Conservation (phyloP, 352 stramenopile genomes). For the Phytophthora melonis region DNA sequence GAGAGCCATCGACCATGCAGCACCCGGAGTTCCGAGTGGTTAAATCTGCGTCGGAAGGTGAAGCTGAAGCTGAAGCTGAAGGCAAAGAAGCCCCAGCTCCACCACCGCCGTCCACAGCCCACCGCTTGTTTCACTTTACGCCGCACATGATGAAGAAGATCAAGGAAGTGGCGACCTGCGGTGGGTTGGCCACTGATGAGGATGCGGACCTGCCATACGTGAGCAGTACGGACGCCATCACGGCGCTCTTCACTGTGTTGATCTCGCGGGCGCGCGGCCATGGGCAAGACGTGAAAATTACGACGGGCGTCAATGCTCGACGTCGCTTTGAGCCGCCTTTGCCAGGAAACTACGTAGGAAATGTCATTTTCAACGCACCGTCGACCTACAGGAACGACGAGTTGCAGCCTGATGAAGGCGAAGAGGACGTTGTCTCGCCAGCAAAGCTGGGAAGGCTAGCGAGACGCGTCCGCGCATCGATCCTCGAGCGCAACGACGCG, state of each 20-base stretch:
- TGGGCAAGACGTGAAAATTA: slow-evolving; percentile 49
- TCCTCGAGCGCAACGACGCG: slow-evolving; percentile 44
- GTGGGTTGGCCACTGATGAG: not conserved
- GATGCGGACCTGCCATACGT: slow-evolving; percentile 40
- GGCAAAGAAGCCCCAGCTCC: not conserved
- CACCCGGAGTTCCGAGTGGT: slow-evolving; percentile 62
- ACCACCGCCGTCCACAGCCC: slow-evolving; percentile 35
- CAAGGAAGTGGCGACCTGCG: slow-evolving; percentile 38
- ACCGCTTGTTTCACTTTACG: slow-evolving; percentile 59
- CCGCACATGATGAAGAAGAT: slow-evolving; percentile 52
- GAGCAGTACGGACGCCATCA: slow-evolving; percentile 62
- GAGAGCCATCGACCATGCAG: slow-evolving; percentile 19
- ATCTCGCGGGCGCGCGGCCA: slow-evolving; percentile 59
- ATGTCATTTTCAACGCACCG: slow-evolving; percentile 65
- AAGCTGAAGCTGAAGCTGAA: slow-evolving; percentile 6
- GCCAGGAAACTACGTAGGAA: slow-evolving; percentile 53
- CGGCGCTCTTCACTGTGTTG: slow-evolving; percentile 58
- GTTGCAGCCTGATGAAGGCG: not conserved
- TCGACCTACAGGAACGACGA: slow-evolving; percentile 40
- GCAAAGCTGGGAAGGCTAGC: slow-evolving; percentile 36
- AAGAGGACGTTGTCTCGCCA: slow-evolving; percentile 3
- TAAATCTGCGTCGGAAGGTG: not conserved
- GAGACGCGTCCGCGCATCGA: slow-evolving; percentile 51
- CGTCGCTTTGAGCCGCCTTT: slow-evolving; percentile 53
- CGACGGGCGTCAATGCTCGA: slow-evolving; percentile 62